These are phyloP conservation scores for Westerdykella sp. DNA, from an alignment of 2,329 filamentous ascomycete species.

Conservation along the genomic window DNA sequence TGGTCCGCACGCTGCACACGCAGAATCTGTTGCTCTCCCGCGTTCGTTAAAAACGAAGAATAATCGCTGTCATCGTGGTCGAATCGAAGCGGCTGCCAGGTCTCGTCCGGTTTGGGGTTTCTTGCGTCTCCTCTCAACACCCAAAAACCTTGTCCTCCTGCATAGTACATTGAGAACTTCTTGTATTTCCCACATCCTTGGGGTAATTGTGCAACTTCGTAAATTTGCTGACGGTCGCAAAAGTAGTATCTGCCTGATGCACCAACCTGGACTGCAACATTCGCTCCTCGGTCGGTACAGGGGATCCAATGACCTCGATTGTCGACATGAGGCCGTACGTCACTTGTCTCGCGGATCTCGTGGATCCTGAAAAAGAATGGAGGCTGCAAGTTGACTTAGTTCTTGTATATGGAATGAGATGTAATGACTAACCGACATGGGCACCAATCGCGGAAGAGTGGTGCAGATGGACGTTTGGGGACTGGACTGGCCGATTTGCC, in stretches of 20 bases:
- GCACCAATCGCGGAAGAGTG: not conserved
- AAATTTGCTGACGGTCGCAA: conserved; percentile 12
- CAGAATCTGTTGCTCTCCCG: conserved; percentile 7
- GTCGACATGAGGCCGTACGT: not conserved
- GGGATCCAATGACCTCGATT: conserved; percentile 14
- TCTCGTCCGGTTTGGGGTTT: conserved; percentile 1
- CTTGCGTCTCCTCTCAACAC: conserved; percentile 16
- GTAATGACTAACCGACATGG: conserved; percentile 16
- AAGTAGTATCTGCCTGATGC: conserved; percentile 12
- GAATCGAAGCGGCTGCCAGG: conserved; percentile 21
- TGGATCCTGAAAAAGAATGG: conserved; percentile 21
- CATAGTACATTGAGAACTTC: conserved; percentile 18
- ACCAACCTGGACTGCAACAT: conserved; percentile 6
- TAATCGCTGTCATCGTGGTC: conserved; percentile 11
- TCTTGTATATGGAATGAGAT: not conserved
- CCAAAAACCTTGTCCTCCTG: conserved; percentile 16
- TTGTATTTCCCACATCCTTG: conserved; percentile 2
- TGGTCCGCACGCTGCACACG: conserved; percentile 7
- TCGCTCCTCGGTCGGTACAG: conserved; percentile 2
- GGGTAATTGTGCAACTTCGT: not conserved
- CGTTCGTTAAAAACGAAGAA: conserved; percentile 23
- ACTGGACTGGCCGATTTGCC: not conserved
- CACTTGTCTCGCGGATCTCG: conserved; percentile 16
- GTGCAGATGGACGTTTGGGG: not conserved
- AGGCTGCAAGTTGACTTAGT: conserved; percentile 9